Percentiles rank a stretch among this genome's conserved stretches.
Evolutionary conservation across 1,284 basidiomycete species (phyloP).

Genomic region (Boletus mariae): DNA sequence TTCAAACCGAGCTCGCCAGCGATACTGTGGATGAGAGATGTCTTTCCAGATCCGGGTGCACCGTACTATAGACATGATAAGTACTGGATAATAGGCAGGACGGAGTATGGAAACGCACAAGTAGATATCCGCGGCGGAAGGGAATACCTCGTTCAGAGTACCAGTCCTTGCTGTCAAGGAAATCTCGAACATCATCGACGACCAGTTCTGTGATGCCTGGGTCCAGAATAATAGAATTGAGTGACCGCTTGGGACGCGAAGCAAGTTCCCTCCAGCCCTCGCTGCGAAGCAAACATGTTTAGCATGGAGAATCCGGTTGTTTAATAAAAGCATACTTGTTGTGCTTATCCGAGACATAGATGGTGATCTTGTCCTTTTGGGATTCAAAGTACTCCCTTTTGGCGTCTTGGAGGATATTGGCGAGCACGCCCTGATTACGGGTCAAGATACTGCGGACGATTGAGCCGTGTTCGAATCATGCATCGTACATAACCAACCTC

Average conservation of each 20-base stretch:
- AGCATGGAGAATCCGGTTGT: background rate
- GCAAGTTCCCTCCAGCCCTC: constrained; percentile 52
- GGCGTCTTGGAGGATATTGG: constrained; percentile 53
- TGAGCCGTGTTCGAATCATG: background rate
- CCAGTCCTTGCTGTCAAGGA: constrained; percentile 63
- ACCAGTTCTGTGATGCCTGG: constrained; percentile 61
- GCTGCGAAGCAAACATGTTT: background rate
- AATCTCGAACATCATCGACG: constrained; percentile 63
- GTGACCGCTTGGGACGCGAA: constrained; percentile 57
- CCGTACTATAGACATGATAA: constrained; percentile 49
- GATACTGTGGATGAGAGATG: constrained; percentile 69
- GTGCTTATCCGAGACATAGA: constrained; percentile 52
- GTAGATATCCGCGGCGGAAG: constrained; percentile 68
- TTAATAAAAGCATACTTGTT: constrained; percentile 35
- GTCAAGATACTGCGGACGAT: constrained; percentile 45
- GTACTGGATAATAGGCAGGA: background rate
- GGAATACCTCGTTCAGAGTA: constrained; percentile 66
- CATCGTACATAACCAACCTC: constrained; percentile 13
- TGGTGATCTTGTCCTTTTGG: constrained; percentile 50
- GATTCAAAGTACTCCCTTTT: constrained; percentile 49
- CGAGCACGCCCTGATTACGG: constrained; percentile 44
- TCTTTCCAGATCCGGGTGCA: constrained; percentile 73
- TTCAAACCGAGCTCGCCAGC: constrained; percentile 74
- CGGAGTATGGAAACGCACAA: constrained; percentile 36
- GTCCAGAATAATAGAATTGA: constrained; percentile 65